phyloP scores from a whole-genome alignment of 1,139 yeast genomes.

The Torulaspora pretoriensis region DNA sequence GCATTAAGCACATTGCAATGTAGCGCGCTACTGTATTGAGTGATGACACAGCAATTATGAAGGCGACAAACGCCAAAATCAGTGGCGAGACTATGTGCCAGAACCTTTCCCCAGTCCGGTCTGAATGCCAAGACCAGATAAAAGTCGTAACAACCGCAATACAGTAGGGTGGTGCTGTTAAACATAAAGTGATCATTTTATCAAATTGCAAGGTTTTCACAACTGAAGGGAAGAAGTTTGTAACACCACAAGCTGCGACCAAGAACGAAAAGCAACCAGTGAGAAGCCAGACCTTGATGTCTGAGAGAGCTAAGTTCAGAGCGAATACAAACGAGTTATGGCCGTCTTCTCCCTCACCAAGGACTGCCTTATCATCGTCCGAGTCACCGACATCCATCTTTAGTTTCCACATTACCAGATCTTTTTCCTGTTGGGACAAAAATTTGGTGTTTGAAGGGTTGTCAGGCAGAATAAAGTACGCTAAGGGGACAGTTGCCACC shows the following conservation, averaged over 20 bases:
- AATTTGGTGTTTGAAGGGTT: conserved; percentile 54
- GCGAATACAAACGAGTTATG: conserved; percentile 41
- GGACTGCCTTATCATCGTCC: conserved; percentile 46
- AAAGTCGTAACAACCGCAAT: conserved; percentile 52
- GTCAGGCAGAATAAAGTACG: conserved; percentile 54
- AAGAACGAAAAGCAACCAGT: conserved; percentile 47
- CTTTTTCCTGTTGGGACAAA: conserved; percentile 46
- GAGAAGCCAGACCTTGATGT: conserved; percentile 46
- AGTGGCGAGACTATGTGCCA: conserved; percentile 50
- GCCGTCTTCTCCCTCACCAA: conserved; percentile 34
- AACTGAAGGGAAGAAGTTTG: conserved; percentile 59
- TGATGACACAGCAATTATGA: conserved; percentile 53
- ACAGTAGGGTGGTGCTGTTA: conserved; percentile 60
- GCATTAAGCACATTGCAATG: conserved; percentile 59
- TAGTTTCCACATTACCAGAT: conserved; percentile 50
- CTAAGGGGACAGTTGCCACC: conserved; percentile 48
- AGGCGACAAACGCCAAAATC: conserved; percentile 44
- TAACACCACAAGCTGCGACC: conserved; percentile 56
- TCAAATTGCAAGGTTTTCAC: conserved; percentile 51
- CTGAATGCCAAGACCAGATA: conserved; percentile 56
- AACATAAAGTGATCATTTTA: conserved; percentile 47
- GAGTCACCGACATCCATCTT: conserved; percentile 52
- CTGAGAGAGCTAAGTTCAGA: conserved; percentile 42
- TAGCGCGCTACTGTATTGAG: conserved; percentile 56
- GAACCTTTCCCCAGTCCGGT: conserved; percentile 53